Base-by-base conservation (phyloP, 108 stramenopile genomes). In the Aurantiochytrium sp. region DNA sequence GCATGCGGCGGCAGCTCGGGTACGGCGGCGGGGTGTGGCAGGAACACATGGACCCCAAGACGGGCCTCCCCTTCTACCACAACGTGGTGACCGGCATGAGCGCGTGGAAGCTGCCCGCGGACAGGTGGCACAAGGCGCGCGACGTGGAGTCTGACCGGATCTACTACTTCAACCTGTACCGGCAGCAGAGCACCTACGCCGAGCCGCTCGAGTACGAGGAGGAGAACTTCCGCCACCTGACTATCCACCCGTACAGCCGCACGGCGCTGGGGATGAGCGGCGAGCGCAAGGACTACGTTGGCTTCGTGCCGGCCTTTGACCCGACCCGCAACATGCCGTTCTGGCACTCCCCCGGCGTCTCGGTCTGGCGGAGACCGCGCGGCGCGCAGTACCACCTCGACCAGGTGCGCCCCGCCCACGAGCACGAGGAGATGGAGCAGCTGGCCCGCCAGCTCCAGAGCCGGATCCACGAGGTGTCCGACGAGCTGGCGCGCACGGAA, bases 41-140 rank as follows among this genome's bases (percentile, higher is more conserved):
- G 45, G 21, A 12, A 24, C 73, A 81, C 73, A 48, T 42, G 39
- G 73, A 81, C 42, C 15, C 1, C 19, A 22, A 24, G 12, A 81
- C 42, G 8, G 45, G 45, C 27, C 45, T 81, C 19, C 39, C 36
- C 6, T 81, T 81, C 24, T 81, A 81, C 73, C 73, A 81, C 30
- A 81, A 81, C 45, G 73, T 81, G 30, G 73, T 81, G 45, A 81
- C 39, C 0, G 73, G 73, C 73, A 37, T 48, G 73, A 48, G 42
- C 30, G 4, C 32, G 73, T 81, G 73, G 73, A 81, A 48, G 27
- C 45, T 81, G 45, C 73, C 73, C 32, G 73, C 21, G 30, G 73
- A 81, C 45, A 41, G 39, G 3, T 81, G 73, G 73, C 73, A 81
- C 73, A 81, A 81, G 45, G 73, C 73, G 39, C 39, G 45, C 2